A percentile compares a stretch with the other conserved stretches of the same genome.
Evolutionary conservation across 345 rosid genomes (phyloP).

Genomic region (Bruguiera gymnorhiza): DNA sequence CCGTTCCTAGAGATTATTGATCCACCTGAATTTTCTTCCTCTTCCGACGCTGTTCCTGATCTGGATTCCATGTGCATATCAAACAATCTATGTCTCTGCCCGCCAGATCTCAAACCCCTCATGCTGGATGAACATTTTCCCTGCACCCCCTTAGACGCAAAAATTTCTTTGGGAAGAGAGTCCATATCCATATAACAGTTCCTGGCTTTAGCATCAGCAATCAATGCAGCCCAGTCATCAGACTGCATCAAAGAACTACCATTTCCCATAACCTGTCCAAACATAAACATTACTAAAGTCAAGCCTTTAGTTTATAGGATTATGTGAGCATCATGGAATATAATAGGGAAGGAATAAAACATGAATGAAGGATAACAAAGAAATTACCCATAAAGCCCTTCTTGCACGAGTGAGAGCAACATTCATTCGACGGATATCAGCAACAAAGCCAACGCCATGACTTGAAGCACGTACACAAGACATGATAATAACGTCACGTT

Average conservation of each 20-base stretch:
- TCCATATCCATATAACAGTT: constrained; percentile 93
- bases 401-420: constrained; percentile 98
- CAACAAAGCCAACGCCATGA: constrained; percentile 96
- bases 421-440: constrained; percentile 97
- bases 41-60: constrained; percentile 70
- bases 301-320: too few relatives aligned
- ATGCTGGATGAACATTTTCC: constrained; percentile 52
- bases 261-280: constrained; percentile 89
- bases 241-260: constrained; percentile 75
- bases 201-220: constrained; percentile 82
- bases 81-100: constrained; percentile 65
- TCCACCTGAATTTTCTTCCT: constrained; percentile 58
- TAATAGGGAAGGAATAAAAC: neutral
- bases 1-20: constrained; percentile 55
- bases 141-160: constrained; percentile 45
- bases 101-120: constrained; percentile 68
- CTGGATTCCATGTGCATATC: constrained; percentile 63
- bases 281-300: constrained; percentile 1
- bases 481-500: constrained; percentile 98
- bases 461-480: constrained; percentile 97
- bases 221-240: constrained; percentile 94
- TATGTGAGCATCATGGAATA: neutral
- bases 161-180: constrained; percentile 72
- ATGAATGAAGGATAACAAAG: neutral
- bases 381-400: constrained; percentile 90